Evolutionary conservation across 1,284 basidiomycete genomes (phyloP).

Genomic region (Ganoderma leucocontextum): DNA sequence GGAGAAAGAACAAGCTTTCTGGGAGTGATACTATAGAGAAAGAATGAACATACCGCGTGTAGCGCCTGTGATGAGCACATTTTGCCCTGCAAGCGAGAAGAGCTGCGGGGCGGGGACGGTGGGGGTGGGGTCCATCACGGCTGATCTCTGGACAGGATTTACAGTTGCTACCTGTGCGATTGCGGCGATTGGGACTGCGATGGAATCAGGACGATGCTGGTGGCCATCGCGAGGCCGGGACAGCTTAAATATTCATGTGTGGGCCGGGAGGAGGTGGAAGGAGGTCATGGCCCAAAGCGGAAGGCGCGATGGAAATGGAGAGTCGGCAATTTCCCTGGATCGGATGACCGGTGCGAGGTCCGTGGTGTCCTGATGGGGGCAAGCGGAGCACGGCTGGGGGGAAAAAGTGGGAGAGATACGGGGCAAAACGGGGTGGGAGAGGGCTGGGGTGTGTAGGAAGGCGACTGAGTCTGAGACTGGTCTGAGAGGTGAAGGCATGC

Average conservation of each 20-base stretch:
- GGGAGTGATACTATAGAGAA: conserved; percentile 30
- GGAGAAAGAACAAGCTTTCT: conserved; percentile 11
- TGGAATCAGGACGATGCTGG: conserved; percentile 19
- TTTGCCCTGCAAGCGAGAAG: conserved; percentile 67
- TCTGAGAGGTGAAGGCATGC: conserved; percentile 4
- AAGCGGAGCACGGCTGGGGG: neutral
- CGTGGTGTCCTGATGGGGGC: conserved; percentile 9
- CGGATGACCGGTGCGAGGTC: conserved; percentile 37
- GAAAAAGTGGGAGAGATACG: neutral
- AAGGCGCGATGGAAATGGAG: conserved; percentile 18
- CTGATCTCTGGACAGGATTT: conserved; percentile 11
- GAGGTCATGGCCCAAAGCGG: conserved; percentile 23
- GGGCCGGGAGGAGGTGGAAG: conserved; percentile 7
- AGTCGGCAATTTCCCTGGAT: conserved; percentile 41
- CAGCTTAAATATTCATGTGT: conserved; percentile 21
- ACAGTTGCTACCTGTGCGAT: conserved; percentile 11
- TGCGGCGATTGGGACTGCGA: conserved; percentile 21
- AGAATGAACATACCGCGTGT: conserved; percentile 46
- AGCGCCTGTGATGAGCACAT: conserved; percentile 76
- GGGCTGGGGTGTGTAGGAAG: too few species aligned
- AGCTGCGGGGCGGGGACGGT: conserved; percentile 55
- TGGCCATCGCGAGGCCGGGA: conserved; percentile 13
- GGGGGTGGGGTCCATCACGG: conserved; percentile 54
- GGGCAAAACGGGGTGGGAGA: conserved; percentile 3
- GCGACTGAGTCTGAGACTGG: too few species aligned